Evolutionary conservation across 176 grass and related monocot species (phyloP).

Genomic region (Aegilops umbellulata): DNA sequence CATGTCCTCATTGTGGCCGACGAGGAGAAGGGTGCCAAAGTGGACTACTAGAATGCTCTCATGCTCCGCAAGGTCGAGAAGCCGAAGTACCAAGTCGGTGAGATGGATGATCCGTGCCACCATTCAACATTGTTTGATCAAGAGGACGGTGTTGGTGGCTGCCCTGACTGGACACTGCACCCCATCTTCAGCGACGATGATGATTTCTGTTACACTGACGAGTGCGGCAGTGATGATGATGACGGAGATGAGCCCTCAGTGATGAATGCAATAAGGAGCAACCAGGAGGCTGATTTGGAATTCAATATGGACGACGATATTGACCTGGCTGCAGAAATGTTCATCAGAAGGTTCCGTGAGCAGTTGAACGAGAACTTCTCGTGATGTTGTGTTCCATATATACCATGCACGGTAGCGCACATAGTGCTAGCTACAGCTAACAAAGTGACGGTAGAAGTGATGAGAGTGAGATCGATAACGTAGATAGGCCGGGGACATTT

Average conservation of each 20-base stretch:
- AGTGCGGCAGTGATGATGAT: neutral
- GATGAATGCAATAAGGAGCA: constrained; percentile 66
- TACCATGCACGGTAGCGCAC: too few species aligned
- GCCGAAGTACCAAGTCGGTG: too few species aligned
- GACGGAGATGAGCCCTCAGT: constrained; percentile 38
- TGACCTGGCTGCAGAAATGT: constrained; percentile 64
- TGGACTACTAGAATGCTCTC: neutral
- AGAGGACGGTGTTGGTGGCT: neutral
- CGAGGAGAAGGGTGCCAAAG: neutral
- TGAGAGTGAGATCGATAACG: too few species aligned
- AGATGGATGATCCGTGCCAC: neutral
- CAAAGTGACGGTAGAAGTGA: too few species aligned
- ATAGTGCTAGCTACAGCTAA: too few species aligned
- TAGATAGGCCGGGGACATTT: too few species aligned
- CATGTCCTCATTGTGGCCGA: neutral
- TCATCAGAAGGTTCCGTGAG: constrained; percentile 62
- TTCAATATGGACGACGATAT: constrained; percentile 71
- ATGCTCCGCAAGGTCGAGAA: too few species aligned
- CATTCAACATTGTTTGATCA: neutral
- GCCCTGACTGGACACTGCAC: neutral
- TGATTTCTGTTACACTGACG: neutral
- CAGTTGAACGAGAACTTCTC: constrained; percentile 44
- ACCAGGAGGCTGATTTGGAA: constrained; percentile 38
- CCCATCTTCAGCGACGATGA: neutral
- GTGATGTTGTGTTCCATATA: neutral